These are phyloP conservation scores for Podospora appendiculata DNA, from an alignment of 495 filamentous ascomycete genomes.

Conservation along the genomic window DNA sequence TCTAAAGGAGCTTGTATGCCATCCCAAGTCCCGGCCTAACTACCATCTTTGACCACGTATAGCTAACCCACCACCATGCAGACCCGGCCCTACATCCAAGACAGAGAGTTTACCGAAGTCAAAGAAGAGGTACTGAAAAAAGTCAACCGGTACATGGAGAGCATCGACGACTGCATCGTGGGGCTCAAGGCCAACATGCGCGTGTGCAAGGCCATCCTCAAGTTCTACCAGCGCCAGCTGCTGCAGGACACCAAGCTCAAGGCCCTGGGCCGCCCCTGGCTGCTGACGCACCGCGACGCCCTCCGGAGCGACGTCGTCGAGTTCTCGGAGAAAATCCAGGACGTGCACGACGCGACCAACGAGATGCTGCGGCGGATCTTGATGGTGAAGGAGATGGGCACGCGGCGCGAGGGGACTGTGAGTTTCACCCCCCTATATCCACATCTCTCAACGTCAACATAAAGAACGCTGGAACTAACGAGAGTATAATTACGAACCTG, in stretches of 20 bases:
- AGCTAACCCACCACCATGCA: not conserved
- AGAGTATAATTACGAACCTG: too few relatives aligned
- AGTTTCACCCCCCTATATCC: not conserved
- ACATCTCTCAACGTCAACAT: too few relatives aligned
- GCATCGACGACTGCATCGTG: slow-evolving; percentile 1
- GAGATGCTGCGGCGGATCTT: not conserved
- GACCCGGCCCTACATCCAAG: too few relatives aligned
- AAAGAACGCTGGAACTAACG: too few relatives aligned
- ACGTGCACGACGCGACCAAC: not conserved
- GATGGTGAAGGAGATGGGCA: not conserved
- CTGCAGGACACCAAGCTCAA: too few relatives aligned
- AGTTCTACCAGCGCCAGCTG: not conserved
- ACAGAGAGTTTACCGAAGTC: too few relatives aligned
- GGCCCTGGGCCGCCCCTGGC: too few relatives aligned
- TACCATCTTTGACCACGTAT: not conserved
- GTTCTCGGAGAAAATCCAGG: not conserved
- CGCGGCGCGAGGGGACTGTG: not conserved
- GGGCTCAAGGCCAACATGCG: slow-evolving; percentile 3
- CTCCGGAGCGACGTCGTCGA: not conserved
- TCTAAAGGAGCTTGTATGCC: not conserved
- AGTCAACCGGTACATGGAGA: slow-evolving; percentile 2
- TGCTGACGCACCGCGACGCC: too few relatives aligned
- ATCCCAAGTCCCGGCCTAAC: not conserved
- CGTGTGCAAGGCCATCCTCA: not conserved
- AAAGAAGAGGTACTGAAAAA: not conserved